These are phyloP conservation scores for Hypoxylon sp. DNA, from an alignment of 2,329 filamentous ascomycete species.

Conservation along the genomic window DNA sequence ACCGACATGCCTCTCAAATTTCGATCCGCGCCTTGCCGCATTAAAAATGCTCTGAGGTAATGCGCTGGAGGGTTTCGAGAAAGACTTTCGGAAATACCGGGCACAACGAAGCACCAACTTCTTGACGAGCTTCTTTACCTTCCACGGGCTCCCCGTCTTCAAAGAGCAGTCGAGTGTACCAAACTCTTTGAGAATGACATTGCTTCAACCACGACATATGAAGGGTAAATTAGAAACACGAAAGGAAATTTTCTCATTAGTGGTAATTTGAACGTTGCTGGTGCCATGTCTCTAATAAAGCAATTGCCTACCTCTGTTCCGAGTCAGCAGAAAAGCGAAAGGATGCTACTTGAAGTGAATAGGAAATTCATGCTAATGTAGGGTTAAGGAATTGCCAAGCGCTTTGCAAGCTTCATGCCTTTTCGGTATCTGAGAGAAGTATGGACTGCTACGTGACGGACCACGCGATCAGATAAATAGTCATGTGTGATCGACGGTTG, in stretches of 20 bases:
- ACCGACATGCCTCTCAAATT: too few species aligned
- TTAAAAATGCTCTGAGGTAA: background rate
- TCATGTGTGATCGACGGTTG: conserved; percentile 44
- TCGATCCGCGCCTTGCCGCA: too few species aligned
- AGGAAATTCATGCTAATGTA: background rate
- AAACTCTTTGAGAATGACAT: background rate
- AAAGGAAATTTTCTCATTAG: background rate
- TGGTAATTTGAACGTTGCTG: background rate
- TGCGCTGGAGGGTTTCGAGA: background rate
- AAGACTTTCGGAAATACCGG: background rate
- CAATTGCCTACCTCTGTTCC: background rate
- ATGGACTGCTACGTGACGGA: conserved; percentile 21
- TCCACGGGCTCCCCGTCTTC: background rate
- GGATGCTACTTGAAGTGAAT: background rate
- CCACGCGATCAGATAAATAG: conserved; percentile 36
- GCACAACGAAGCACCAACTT: background rate
- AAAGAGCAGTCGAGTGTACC: background rate
- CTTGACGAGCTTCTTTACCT: background rate
- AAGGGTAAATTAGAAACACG: background rate
- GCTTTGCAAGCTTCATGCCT: background rate
- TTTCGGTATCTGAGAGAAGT: conserved; percentile 6
- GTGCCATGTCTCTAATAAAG: background rate
- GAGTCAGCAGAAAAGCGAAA: background rate
- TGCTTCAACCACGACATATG: background rate
- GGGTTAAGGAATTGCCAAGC: background rate